Conservation (phyloP, 2,329 filamentous ascomycete genomes). For the Aureobasidium pullulans region DNA sequence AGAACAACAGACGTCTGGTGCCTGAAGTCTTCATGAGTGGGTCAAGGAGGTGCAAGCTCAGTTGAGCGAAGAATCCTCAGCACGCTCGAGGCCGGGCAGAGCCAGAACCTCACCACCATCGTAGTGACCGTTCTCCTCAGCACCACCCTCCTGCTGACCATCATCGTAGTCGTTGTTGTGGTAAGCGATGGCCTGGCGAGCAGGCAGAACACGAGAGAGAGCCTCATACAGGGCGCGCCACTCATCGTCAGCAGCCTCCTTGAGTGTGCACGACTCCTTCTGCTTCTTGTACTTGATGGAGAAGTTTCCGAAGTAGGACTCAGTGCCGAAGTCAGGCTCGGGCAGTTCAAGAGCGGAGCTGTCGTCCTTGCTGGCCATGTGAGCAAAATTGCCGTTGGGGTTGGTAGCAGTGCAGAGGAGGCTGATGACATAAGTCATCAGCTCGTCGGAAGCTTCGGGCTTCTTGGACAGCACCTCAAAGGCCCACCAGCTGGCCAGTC, state of each 20-base stretch:
- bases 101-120: neutral
- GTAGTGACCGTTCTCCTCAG: neutral
- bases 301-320: constrained; percentile 24
- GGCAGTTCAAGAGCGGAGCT: constrained; percentile 20
- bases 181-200: neutral
- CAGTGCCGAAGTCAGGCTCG: constrained; percentile 9
- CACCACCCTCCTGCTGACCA: neutral
- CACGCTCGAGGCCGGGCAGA: neutral
- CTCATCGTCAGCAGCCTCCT: constrained; percentile 22
- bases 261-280: constrained; percentile 17
- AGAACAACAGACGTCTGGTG: neutral
- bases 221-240: constrained; percentile 14
- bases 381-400: neutral
- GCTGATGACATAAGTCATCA: constrained; percentile 19
- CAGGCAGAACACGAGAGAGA: neutral
- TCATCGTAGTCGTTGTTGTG: neutral
- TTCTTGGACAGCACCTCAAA: constrained; percentile 24
- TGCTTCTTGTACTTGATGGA: constrained; percentile 21
- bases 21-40: neutral
- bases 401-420: neutral
- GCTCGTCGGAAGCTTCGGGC: constrained; percentile 18
- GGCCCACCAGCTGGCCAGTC: constrained; percentile 21
- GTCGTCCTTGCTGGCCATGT: constrained; percentile 21
- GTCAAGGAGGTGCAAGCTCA: neutral
- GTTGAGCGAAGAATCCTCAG: neutral